Base-by-base conservation (phyloP, 1,139 yeast species). In the Geotrichum cucujoidarum region DNA sequence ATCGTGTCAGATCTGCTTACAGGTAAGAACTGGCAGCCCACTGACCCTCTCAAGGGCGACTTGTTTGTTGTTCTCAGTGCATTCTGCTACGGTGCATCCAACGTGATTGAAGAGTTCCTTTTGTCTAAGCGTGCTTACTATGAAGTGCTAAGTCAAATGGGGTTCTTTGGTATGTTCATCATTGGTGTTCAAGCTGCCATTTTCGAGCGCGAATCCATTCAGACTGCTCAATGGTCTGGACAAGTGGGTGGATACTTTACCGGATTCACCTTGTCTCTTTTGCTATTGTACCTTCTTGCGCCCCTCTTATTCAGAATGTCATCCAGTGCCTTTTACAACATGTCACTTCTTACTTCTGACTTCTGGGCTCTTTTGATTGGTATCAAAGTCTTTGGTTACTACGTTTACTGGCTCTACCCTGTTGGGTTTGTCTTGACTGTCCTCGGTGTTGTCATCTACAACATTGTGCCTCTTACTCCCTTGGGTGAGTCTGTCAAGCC, bases 311-410 rank as follows among this genome's bases (percentile, higher is more conserved):
- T 71, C 60, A 60, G 75, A 40, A 69, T 71, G 70, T 67, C 74
- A 8, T 68, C 73, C 6, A 74, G 75, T 11, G 73, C 75, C 13
- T 71, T 71, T 53, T 71, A 71, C 61, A 71, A 71, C 58, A 56
- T 71, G 48, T 69, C 73, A 21, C 52, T 71, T 33, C 60, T 71
- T 40, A 72, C 75, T 11, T 63, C 70, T 27, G 75, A 71, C 54
- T 71, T 71, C 59, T 71, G 76, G 75, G 67, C 73, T 7, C 53
- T 71, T 52, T 52, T 71, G 18, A 66, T 72, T 36, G 75, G 75
- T 14, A 60, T 69, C 44, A 58, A 64, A 48, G 72, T 71, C 11
- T 71, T 71, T 57, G 71, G 72, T 17, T 71, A 72, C 59, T 59
- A 60, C 32, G 73, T 71, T 1, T 71, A 54, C 60, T 71, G 75